phyloP scores from a whole-genome alignment of 2,329 filamentous ascomycete species.

The Trichoderma lentiforme region DNA sequence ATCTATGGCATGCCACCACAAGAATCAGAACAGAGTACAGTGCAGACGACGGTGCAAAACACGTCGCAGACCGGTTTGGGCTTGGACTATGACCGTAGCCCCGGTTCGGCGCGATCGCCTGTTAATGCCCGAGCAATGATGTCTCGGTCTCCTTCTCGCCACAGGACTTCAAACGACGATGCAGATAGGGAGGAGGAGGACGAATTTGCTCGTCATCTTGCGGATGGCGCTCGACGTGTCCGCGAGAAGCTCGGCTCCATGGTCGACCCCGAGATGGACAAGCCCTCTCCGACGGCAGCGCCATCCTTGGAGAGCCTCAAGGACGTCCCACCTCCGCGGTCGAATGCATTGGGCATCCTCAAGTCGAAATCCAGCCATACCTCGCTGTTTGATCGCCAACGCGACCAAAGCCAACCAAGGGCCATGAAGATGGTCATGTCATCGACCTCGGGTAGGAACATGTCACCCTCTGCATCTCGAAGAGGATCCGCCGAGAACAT shows the following conservation, averaged over 20 bases:
- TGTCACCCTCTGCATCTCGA: slow-evolving; percentile 34
- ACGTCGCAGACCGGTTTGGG: not conserved
- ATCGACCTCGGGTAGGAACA: slow-evolving; percentile 41
- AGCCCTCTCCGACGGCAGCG: slow-evolving; percentile 25
- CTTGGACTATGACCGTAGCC: not conserved
- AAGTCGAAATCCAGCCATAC: slow-evolving; percentile 65
- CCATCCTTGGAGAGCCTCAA: slow-evolving; percentile 37
- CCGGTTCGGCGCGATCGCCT: not conserved
- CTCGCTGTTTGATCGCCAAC: slow-evolving; percentile 53
- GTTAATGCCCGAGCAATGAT: not conserved
- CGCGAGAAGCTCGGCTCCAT: slow-evolving; percentile 70
- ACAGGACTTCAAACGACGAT: not conserved
- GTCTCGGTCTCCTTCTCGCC: slow-evolving; percentile 16
- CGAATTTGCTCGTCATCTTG: slow-evolving; percentile 71
- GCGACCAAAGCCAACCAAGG: slow-evolving; percentile 47
- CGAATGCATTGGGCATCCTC: slow-evolving; percentile 62
- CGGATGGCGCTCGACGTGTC: slow-evolving; percentile 65
- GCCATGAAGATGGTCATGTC: slow-evolving; percentile 61
- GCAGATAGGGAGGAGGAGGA: slow-evolving; percentile 55
- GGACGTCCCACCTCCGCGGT: slow-evolving; percentile 35
- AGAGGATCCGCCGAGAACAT: slow-evolving; percentile 30
- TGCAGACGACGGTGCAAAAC: not conserved
- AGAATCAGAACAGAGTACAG: not conserved
- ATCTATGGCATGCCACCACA: slow-evolving; percentile 53
- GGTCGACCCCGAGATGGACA: slow-evolving; percentile 57